These are phyloP conservation scores for Nemania sp. DNA, from an alignment of 2,329 filamentous ascomycete species.

Conservation along the genomic window DNA sequence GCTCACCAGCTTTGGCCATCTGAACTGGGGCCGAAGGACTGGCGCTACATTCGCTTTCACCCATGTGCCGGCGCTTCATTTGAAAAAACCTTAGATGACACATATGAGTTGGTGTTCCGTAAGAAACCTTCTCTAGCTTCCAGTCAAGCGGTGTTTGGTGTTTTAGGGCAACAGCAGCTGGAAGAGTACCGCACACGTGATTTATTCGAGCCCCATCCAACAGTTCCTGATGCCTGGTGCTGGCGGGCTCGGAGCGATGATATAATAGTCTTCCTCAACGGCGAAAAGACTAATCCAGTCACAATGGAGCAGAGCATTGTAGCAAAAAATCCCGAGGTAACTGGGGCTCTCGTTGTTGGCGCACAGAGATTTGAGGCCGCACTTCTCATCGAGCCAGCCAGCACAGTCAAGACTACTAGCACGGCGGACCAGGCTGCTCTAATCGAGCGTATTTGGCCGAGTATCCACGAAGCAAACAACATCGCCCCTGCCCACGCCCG, in stretches of 20 bases:
- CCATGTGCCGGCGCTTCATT: slow-evolving; percentile 47
- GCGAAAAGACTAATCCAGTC: slow-evolving; percentile 48
- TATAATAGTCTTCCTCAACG: slow-evolving; percentile 51
- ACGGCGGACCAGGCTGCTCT: slow-evolving; percentile 41
- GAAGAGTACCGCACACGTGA: slow-evolving; percentile 43
- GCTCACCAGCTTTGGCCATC: slow-evolving; percentile 39
- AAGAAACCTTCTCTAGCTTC: no score
- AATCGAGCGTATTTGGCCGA: slow-evolving; percentile 43
- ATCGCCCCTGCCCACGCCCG: slow-evolving; percentile 41
- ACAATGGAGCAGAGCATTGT: slow-evolving; percentile 47
- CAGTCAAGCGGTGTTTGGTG: slow-evolving; percentile 12
- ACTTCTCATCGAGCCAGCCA: slow-evolving; percentile 39
- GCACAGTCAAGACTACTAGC: neutral
- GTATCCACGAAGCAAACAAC: slow-evolving; percentile 42
- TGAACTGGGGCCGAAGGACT: slow-evolving; percentile 42
- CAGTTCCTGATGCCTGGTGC: slow-evolving; percentile 44
- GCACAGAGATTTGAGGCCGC: slow-evolving; percentile 43
- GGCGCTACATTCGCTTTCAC: slow-evolving; percentile 53
- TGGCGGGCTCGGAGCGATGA: slow-evolving; percentile 48
- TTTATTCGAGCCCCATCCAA: slow-evolving; percentile 45
- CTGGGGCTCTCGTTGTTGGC: slow-evolving; percentile 41
- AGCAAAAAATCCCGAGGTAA: slow-evolving; percentile 33
- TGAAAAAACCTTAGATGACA: slow-evolving; percentile 40
- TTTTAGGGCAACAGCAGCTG: slow-evolving; percentile 36
- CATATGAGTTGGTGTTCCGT: slow-evolving; percentile 44